Evolutionary conservation across 768 basidiomycete species (phyloP).

Genomic region (Amyloporia xantha): DNA sequence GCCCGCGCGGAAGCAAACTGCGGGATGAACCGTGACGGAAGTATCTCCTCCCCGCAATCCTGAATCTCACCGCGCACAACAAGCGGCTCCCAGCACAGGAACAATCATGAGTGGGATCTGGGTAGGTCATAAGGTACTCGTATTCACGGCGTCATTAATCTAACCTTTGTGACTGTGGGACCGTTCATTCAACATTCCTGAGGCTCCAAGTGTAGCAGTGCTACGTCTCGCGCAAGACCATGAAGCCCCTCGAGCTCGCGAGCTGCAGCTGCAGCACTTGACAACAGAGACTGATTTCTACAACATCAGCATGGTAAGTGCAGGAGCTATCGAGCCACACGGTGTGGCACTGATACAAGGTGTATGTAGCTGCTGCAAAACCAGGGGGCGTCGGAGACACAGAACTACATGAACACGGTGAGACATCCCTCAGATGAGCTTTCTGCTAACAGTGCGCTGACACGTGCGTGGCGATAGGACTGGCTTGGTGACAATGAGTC

Average conservation of each 20-base stretch:
- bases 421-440: not conserved
- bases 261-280: slow-evolving; percentile 41
- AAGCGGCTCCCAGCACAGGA: too few relatives aligned
- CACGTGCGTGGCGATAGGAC: slow-evolving; percentile 38
- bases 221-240: not conserved
- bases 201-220: too few relatives aligned
- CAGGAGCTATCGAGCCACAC: not conserved
- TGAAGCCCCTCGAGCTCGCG: not conserved
- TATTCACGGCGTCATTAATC: too few relatives aligned
- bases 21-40: too few relatives aligned
- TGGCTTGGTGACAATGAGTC: slow-evolving; percentile 58
- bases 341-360: not conserved
- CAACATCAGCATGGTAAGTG: slow-evolving; percentile 33
- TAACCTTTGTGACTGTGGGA: too few relatives aligned
- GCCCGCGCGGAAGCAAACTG: too few relatives aligned
- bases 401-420: slow-evolving; percentile 47
- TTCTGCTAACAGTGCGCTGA: slow-evolving; percentile 10
- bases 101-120: too few relatives aligned
- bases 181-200: too few relatives aligned
- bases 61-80: too few relatives aligned
- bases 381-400: slow-evolving; percentile 53
- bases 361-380: slow-evolving; percentile 41
- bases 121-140: too few relatives aligned
- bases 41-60: too few relatives aligned
- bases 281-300: slow-evolving; percentile 35